Percentiles rank a stretch among this genome's conserved stretches.
Evolutionary conservation across 2,329 filamentous ascomycete genomes (phyloP).

Genomic region (Ascochyta rabiei): DNA sequence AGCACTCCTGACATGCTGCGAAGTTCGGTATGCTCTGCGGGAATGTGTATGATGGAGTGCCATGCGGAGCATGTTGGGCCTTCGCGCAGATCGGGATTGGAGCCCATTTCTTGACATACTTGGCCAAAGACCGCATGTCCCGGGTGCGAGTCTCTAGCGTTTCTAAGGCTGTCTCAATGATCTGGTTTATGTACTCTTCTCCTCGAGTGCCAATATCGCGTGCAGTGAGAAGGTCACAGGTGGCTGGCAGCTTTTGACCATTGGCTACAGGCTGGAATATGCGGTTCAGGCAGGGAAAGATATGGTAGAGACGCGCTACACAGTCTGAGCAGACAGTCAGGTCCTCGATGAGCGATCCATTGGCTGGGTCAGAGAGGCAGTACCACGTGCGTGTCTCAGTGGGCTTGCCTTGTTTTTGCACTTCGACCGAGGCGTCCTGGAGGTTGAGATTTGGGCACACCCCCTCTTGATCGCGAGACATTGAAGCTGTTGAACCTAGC

Average conservation of each 20-base stretch:
- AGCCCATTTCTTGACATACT: constrained; percentile 21
- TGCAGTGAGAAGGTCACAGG: constrained; percentile 25
- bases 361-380: constrained; percentile 22
- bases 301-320: constrained; percentile 17
- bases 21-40: constrained; percentile 12
- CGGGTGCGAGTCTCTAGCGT: constrained; percentile 4
- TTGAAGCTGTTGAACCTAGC: constrained; percentile 15
- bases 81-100: constrained; percentile 16
- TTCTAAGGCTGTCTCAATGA: constrained; percentile 13
- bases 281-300: constrained; percentile 20
- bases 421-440: constrained; percentile 18
- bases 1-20: constrained; percentile 26
- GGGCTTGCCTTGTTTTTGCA: constrained; percentile 19
- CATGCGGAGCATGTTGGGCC: background rate
- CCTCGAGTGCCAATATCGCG: constrained; percentile 12
- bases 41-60: background rate
- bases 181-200: constrained; percentile 16
- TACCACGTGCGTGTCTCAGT: constrained; percentile 24
- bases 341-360: constrained; percentile 21
- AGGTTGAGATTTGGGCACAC: constrained; percentile 25
- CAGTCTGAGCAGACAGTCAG: constrained; percentile 29
- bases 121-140: constrained; percentile 10
- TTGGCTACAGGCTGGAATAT: constrained; percentile 20
- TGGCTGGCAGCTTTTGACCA: constrained; percentile 22
- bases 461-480: constrained; percentile 23